phyloP scores from a whole-genome alignment of 1,284 basidiomycete genomes.

The Boletus mariae region DNA sequence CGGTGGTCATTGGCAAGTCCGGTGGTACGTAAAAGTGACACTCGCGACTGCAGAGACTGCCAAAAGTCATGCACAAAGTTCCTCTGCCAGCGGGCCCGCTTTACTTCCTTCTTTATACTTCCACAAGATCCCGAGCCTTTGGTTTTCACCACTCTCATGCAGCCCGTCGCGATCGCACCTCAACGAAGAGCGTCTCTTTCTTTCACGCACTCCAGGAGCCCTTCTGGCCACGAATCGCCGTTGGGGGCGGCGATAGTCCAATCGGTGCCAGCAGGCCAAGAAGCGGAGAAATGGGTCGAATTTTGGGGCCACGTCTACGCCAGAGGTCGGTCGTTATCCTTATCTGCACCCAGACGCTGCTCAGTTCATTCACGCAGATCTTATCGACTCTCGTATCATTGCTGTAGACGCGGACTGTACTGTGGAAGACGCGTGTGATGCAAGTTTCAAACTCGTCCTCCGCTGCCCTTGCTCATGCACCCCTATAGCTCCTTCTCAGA shows the following conservation, averaged over 20 bases:
- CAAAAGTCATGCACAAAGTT: slow-evolving; percentile 7
- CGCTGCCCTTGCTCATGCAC: slow-evolving; percentile 8
- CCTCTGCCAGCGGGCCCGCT: slow-evolving; percentile 3
- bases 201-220: slow-evolving; percentile 10
- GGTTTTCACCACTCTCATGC: slow-evolving; percentile 6
- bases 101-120: slow-evolving; percentile 1
- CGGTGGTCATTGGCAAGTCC: slow-evolving; percentile 20
- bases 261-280: slow-evolving; percentile 29
- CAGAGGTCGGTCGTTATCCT: slow-evolving; percentile 40
- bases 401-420: slow-evolving; percentile 60
- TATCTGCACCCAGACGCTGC: background rate
- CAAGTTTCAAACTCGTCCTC: slow-evolving; percentile 31
- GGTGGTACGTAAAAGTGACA: slow-evolving; percentile 18
- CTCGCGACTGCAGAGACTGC: background rate
- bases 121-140: background rate
- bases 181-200: slow-evolving; percentile 22
- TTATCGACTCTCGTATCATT: slow-evolving; percentile 63
- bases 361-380: slow-evolving; percentile 39
- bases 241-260: slow-evolving; percentile 8
- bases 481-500: slow-evolving; percentile 53
- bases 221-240: slow-evolving; percentile 22
- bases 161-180: slow-evolving; percentile 9
- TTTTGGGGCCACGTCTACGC: slow-evolving; percentile 54
- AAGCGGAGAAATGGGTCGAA: slow-evolving; percentile 55
- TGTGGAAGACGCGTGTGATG: slow-evolving; percentile 79